A percentile compares a stretch with the other conserved stretches of the same genome.
These are phyloP conservation scores for Vanrija humicola DNA, from an alignment of 1,284 basidiomycete genomes.

Conservation along the genomic window DNA sequence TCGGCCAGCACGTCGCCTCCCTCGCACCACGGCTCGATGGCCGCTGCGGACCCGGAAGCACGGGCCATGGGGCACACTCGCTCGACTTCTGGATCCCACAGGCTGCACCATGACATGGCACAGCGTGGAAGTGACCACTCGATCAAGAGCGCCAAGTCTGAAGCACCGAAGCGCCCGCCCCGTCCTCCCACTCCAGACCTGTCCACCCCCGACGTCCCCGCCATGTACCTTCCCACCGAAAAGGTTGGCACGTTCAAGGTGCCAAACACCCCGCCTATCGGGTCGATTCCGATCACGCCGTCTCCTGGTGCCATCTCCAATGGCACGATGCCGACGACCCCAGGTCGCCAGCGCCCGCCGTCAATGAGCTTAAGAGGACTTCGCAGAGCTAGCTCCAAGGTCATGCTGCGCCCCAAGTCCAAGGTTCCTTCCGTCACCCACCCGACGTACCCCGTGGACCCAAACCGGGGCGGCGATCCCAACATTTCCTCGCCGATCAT, in stretches of 20 bases:
- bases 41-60: too few relatives aligned
- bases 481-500: too few relatives aligned
- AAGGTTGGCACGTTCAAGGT: slow-evolving; percentile 8
- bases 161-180: slow-evolving; percentile 3
- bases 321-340: background rate
- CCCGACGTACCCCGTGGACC: too few relatives aligned
- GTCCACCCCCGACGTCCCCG: slow-evolving; percentile 1
- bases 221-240: slow-evolving; percentile 6
- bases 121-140: too few relatives aligned
- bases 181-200: slow-evolving; percentile 19
- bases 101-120: too few relatives aligned
- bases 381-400: slow-evolving; percentile 2
- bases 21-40: background rate
- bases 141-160: background rate
- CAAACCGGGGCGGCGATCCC: too few relatives aligned
- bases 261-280: too few relatives aligned
- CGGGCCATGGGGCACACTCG: too few relatives aligned
- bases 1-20: background rate
- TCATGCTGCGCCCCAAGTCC: background rate
- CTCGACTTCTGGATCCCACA: too few relatives aligned
- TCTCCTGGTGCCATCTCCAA: background rate
- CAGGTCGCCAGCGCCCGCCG: background rate
- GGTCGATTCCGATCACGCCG: background rate
- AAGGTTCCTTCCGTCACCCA: background rate
- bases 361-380: slow-evolving; percentile 10